A percentile compares a stretch with the other conserved stretches of the same genome.
Conservation (phyloP, 1,284 basidiomycete species). For the Erythrobasidium hasegawianum region DNA sequence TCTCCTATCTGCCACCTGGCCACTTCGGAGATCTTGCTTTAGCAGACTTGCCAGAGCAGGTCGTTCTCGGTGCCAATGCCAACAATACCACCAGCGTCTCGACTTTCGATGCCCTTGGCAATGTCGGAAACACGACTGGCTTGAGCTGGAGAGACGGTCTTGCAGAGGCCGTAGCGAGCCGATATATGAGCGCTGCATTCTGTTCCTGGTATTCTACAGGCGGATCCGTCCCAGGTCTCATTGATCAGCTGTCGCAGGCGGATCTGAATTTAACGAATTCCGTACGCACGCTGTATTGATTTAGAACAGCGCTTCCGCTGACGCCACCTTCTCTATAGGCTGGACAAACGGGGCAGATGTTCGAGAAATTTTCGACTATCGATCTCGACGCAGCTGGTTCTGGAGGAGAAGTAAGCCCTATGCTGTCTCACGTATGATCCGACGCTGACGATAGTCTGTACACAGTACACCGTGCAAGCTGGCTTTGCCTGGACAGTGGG, state of each 20-base stretch:
- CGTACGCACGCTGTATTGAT: not conserved
- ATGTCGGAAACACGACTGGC: constrained; percentile 53
- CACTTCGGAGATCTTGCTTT: constrained; percentile 67
- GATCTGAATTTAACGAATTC: constrained; percentile 27
- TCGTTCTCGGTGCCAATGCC: constrained; percentile 48
- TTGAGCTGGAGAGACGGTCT: constrained; percentile 67
- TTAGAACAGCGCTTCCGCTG: not conserved
- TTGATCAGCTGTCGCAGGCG: constrained; percentile 18
- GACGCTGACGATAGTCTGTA: constrained; percentile 54
- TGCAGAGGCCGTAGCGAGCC: constrained; percentile 63
- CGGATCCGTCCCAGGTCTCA: constrained; percentile 62
- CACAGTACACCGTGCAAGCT: constrained; percentile 71
- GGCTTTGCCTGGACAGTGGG: constrained; percentile 81
- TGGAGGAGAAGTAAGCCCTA: constrained; percentile 7
- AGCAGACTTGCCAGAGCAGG: constrained; percentile 64
- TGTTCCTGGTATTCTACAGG: constrained; percentile 88
- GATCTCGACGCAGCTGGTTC: constrained; percentile 78
- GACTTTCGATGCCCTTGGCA: constrained; percentile 70
- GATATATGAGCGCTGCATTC: constrained; percentile 74
- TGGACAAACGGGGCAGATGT: constrained; percentile 34
- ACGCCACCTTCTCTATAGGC: not conserved
- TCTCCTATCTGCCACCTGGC: constrained; percentile 63
- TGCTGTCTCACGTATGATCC: not conserved
- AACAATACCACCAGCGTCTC: constrained; percentile 32
- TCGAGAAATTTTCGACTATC: constrained; percentile 51